These are phyloP conservation scores for Exophiala xenobiotica DNA, from an alignment of 2,329 filamentous ascomycete species.

Conservation along the genomic window DNA sequence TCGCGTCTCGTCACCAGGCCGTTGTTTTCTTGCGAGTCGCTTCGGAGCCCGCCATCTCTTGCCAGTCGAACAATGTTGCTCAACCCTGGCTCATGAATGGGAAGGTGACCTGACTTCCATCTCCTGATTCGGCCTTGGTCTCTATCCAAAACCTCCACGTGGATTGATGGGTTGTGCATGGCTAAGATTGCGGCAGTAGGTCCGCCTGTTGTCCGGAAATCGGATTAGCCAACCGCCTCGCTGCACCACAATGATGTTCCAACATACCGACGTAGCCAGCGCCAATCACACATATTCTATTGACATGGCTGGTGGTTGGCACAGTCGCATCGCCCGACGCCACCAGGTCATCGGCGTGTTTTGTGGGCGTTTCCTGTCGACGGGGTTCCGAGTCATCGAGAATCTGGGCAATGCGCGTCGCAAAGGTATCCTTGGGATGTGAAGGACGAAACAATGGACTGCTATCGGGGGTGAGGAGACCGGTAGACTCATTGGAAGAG, in stretches of 20 bases:
- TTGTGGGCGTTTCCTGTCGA: neutral
- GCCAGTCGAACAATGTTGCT: slow-evolving; percentile 61
- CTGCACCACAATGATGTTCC: slow-evolving; percentile 24
- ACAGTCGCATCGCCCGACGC: neutral
- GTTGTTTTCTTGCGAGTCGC: slow-evolving; percentile 20
- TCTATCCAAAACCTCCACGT: slow-evolving; percentile 72
- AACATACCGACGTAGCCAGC: slow-evolving; percentile 73
- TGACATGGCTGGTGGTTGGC: slow-evolving; percentile 22
- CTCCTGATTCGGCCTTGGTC: slow-evolving; percentile 64
- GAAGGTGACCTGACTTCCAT: slow-evolving; percentile 72
- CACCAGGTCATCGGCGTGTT: slow-evolving; percentile 8
- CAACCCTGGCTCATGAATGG: slow-evolving; percentile 74
- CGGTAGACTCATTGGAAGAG: slow-evolving; percentile 18
- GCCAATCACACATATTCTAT: slow-evolving; percentile 67
- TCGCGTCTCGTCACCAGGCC: slow-evolving; percentile 41
- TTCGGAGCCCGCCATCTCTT: slow-evolving; percentile 37
- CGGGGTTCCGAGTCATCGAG: slow-evolving; percentile 12
- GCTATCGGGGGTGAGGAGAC: slow-evolving; percentile 16
- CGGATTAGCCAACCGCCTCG: slow-evolving; percentile 1
- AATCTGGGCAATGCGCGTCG: slow-evolving; percentile 11
- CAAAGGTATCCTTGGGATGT: slow-evolving; percentile 16
- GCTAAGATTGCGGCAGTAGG: slow-evolving; percentile 75
- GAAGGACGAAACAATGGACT: slow-evolving; percentile 18
- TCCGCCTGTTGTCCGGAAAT: slow-evolving; percentile 56
- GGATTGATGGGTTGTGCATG: slow-evolving; percentile 67